These are phyloP conservation scores for Malassezia obtusa DNA, from an alignment of 1,284 basidiomycete genomes.

Conservation along the genomic window DNA sequence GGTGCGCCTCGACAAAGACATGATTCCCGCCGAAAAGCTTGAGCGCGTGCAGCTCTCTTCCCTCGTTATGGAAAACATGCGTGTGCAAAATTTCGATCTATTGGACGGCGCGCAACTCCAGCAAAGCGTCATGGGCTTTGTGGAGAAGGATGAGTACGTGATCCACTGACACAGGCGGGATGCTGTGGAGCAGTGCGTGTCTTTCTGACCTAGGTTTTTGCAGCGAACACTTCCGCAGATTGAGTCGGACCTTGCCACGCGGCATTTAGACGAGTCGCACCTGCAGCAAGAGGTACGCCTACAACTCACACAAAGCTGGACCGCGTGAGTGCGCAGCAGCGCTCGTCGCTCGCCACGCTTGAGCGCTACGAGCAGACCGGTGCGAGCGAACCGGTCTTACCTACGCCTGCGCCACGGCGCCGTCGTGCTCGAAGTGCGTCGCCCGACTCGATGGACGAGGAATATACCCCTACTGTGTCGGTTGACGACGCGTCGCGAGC, in stretches of 20 bases:
- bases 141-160: slow-evolving; percentile 40
- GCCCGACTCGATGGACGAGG: too few relatives aligned
- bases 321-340: slow-evolving; percentile 19
- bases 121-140: slow-evolving; percentile 36
- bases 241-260: slow-evolving; percentile 23
- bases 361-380: too few relatives aligned
- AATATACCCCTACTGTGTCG: too few relatives aligned
- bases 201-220: slow-evolving; percentile 16
- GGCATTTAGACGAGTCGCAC: slow-evolving; percentile 29
- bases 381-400: too few relatives aligned
- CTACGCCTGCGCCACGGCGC: too few relatives aligned
- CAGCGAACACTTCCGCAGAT: slow-evolving; percentile 25
- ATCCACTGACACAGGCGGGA: slow-evolving; percentile 16
- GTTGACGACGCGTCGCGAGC: too few relatives aligned
- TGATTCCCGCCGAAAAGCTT: slow-evolving; percentile 30
- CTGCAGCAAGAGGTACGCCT: slow-evolving; percentile 15
- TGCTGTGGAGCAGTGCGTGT: slow-evolving; percentile 21
- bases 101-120: slow-evolving; percentile 34
- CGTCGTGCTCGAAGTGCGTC: too few relatives aligned
- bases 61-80: slow-evolving; percentile 35
- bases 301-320: slow-evolving; percentile 16
- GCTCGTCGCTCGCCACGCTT: too few relatives aligned
- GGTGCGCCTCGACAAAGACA: slow-evolving; percentile 22
- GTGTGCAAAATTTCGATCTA: slow-evolving; percentile 36
- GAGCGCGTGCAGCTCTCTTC: slow-evolving; percentile 33